A percentile compares a stretch with the other conserved stretches of the same genome.
Conservation (phyloP, 2,329 filamentous ascomycete species). For the Colletotrichum cereale region DNA sequence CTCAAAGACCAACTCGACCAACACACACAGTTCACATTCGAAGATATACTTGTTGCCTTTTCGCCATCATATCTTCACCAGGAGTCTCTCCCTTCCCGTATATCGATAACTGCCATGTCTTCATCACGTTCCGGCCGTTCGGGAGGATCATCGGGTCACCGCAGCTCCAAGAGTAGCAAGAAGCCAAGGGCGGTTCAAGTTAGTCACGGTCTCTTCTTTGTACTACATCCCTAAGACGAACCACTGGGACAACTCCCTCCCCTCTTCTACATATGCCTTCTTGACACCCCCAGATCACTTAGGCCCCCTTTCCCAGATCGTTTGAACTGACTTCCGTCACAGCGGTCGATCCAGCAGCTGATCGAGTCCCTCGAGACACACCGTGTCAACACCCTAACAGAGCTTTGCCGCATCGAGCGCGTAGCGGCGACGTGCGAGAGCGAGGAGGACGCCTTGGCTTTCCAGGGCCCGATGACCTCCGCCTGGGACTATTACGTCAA, state of each 20-base stretch:
- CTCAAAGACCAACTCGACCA: slow-evolving; percentile 4
- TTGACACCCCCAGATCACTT: neutral
- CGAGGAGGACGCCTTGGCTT: slow-evolving; percentile 69
- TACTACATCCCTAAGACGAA: slow-evolving; percentile 35
- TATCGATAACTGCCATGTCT: slow-evolving; percentile 44
- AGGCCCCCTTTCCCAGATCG: neutral
- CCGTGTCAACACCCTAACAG: slow-evolving; percentile 79
- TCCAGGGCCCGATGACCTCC: slow-evolving; percentile 74
- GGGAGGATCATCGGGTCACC: slow-evolving; percentile 40
- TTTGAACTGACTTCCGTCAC: neutral
- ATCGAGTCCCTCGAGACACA: slow-evolving; percentile 74
- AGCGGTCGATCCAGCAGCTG: slow-evolving; percentile 61
- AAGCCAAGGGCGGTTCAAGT: slow-evolving; percentile 47
- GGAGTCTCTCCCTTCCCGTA: slow-evolving; percentile 3
- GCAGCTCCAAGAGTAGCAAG: slow-evolving; percentile 45
- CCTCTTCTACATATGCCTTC: neutral
- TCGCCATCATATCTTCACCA: neutral
- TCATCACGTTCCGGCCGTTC: slow-evolving; percentile 47
- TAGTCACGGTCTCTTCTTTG: slow-evolving; percentile 47
- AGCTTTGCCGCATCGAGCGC: slow-evolving; percentile 78
- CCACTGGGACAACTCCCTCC: neutral
- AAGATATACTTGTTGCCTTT: slow-evolving; percentile 26
- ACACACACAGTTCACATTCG: slow-evolving; percentile 1
- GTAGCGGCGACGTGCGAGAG: slow-evolving; percentile 69
- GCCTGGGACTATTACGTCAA: slow-evolving; percentile 81